Evolutionary conservation across 73 alveolate species (phyloP).

Genomic region (Blepharisma stoltei): DNA sequence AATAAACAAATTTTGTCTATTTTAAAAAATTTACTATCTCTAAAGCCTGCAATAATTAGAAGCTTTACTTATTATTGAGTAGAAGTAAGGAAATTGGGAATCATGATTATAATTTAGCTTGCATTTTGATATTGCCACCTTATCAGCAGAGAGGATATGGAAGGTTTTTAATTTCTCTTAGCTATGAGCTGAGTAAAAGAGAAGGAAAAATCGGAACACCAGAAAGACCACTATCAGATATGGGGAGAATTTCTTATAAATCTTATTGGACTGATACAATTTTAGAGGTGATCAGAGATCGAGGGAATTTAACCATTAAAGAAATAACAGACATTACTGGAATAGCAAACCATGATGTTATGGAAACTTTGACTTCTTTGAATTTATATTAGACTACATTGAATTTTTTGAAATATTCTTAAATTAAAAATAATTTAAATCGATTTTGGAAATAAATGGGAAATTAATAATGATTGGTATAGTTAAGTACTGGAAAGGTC

Average conservation of each 20-base stretch:
- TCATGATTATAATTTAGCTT: conserved; percentile 42
- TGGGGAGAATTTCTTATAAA: conserved; percentile 79
- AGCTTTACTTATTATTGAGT: no score
- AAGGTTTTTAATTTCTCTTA: conserved; percentile 72
- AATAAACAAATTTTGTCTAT: no score
- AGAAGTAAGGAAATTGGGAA: conserved; percentile 37
- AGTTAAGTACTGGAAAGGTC: conserved; percentile 84
- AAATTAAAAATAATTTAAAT: no score
- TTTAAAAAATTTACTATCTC: no score
- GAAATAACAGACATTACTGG: conserved; percentile 75
- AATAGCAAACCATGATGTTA: conserved; percentile 72
- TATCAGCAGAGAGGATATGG: conserved; percentile 92
- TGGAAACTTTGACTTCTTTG: conserved; percentile 63
- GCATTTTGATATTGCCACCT: conserved; percentile 67
- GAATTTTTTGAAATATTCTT: no score
- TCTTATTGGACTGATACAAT: conserved; percentile 82
- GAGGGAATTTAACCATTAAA: conserved; percentile 64
- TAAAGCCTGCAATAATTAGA: no score
- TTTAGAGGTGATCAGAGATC: conserved; percentile 58
- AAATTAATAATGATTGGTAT: no score
- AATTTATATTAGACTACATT: no score
- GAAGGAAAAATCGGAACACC: conserved; percentile 88
- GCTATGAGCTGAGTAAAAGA: conserved; percentile 67
- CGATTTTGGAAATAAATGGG: no score
- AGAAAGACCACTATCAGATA: conserved; percentile 88